These are phyloP conservation scores for Euclidium syriacum DNA, from an alignment of 345 rosid species.

Conservation along the genomic window DNA sequence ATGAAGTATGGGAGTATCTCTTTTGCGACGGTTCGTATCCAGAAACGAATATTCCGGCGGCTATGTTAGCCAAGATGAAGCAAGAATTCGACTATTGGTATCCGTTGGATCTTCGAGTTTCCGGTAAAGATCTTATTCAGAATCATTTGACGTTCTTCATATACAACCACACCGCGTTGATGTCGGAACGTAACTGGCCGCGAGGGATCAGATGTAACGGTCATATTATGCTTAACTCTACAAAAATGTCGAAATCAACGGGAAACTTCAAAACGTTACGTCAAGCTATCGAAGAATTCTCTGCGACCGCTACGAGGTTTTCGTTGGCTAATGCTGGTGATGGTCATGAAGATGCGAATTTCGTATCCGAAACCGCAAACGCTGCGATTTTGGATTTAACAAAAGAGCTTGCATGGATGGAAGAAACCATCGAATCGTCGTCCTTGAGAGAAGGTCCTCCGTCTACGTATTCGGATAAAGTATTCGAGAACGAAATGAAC, in stretches of 20 bases:
- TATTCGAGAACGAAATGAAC: conserved; percentile 83
- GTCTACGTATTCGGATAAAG: conserved; percentile 76
- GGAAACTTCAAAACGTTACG: conserved; percentile 88
- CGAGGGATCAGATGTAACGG: conserved; percentile 94
- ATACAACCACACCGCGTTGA: conserved; percentile 80
- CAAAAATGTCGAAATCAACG: conserved; percentile 96
- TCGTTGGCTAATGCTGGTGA: conserved; percentile 96
- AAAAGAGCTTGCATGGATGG: conserved; percentile 90
- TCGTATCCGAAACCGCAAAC: conserved; percentile 84
- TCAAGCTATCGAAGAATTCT: conserved; percentile 80
- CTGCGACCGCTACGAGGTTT: conserved; percentile 87
- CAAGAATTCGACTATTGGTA: conserved; percentile 97
- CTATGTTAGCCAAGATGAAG: conserved; percentile 73
- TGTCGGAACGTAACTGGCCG: conserved; percentile 81
- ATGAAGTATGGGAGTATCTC: conserved; percentile 87
- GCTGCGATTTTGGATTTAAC: conserved; percentile 83
- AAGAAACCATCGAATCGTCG: conserved; percentile 68
- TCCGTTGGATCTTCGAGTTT: conserved; percentile 91
- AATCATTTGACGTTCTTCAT: conserved; percentile 86
- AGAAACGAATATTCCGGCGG: conserved; percentile 44
- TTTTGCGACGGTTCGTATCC: conserved; percentile 74
- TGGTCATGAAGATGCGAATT: conserved; percentile 95
- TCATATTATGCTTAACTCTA: conserved; percentile 88
- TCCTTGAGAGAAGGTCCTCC: conserved; percentile 67
- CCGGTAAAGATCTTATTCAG: conserved; percentile 96